Base-by-base conservation (phyloP, 2,329 filamentous ascomycete genomes). In the Aureobasidium namibiae region DNA sequence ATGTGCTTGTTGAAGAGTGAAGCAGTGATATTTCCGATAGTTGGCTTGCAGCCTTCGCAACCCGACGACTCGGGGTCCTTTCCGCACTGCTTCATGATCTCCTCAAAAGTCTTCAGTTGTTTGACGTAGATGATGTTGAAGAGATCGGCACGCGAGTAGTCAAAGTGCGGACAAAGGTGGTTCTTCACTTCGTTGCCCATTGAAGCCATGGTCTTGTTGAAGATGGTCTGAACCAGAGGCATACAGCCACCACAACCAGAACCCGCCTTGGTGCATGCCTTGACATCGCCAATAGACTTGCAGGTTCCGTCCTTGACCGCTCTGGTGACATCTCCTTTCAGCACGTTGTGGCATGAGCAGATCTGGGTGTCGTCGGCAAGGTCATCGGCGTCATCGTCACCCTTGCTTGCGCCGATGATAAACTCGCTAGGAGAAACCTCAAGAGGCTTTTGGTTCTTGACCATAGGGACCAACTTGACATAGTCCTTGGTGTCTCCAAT, bases 401-500 rank as follows among this genome's bases (percentile, higher is more conserved):
- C 84, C 65, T 86, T 89, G 65, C 83, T 83, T 0, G 86, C 84
- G 0, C 91, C 91, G 2, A 96, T 76, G 63, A 96, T 95, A 59
- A 96, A 85, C 70, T 95, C 85, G 50, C 87, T 84, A 0, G 91
- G 91, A 0, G 89, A 83, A 0, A 90, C 77, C 14, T 95, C 89
- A 1, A 96, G 79, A 62, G 80, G 78, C 70, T 92, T 95, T 69
- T 90, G 88, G 64, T 83, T 86, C 75, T 92, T 95, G 58, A 94
- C 90, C 79, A 95, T 85, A 1, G 89, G 88, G 1, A 95, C 89
- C 23, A 96, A 76, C 71, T 92, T 95, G 74, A 95, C 82, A 68
- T 95, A 96, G 74, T 96, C 91, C 63, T 83, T 87, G 0, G 90
- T 95, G 67, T 96, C 91, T 39, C 91, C 92, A 62, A 96, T 94